phyloP scores from a whole-genome alignment of 2,329 filamentous ascomycete species.

The Epichloe coenophiala region DNA sequence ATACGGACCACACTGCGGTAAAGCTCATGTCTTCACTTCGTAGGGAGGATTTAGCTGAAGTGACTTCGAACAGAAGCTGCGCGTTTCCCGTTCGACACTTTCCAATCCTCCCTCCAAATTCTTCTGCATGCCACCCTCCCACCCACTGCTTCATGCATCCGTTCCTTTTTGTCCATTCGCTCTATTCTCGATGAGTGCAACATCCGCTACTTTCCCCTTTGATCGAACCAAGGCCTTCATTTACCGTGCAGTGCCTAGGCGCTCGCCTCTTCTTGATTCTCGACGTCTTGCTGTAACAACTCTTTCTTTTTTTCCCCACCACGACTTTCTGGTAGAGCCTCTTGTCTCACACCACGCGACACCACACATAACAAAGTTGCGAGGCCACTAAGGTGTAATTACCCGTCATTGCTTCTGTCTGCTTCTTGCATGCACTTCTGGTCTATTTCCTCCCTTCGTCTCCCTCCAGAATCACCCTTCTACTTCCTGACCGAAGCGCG shows the following conservation, averaged over 20 bases:
- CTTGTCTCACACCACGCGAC: background rate
- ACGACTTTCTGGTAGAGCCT: background rate
- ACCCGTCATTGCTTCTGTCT: slow-evolving; percentile 1
- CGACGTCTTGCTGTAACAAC: background rate
- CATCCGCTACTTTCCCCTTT: background rate
- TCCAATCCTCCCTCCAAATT: background rate
- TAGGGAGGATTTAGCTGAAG: background rate
- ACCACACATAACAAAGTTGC: background rate
- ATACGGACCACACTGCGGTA: background rate
- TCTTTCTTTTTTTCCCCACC: background rate
- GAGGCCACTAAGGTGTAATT: background rate
- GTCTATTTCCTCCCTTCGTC: background rate
- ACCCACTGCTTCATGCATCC: slow-evolving; percentile 1
- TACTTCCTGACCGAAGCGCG: background rate
- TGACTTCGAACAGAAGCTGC: background rate
- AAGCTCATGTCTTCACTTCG: too few species aligned
- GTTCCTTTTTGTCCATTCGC: background rate
- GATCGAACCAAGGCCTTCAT: background rate
- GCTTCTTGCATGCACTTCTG: background rate
- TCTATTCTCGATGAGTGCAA: background rate
- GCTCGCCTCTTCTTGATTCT: background rate
- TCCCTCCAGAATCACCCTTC: background rate
- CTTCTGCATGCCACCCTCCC: background rate
- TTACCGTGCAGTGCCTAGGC: background rate
- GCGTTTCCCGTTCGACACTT: background rate